Evolutionary conservation across 495 filamentous ascomycete species (phyloP).

Genomic region (Clohesyomyces aquaticus): DNA sequence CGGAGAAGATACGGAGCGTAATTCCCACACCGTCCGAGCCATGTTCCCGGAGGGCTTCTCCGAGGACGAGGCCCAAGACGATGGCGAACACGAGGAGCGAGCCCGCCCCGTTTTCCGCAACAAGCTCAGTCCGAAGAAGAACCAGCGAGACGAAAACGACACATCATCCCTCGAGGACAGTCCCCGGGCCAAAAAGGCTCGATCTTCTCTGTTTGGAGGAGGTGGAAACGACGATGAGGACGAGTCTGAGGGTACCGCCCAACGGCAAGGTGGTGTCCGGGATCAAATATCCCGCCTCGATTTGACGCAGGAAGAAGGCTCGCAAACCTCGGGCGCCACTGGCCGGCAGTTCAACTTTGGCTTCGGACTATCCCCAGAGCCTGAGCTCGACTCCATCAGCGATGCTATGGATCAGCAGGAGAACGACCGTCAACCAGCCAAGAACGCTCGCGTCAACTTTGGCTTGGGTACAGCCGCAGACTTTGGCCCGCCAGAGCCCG

Average conservation of each 20-base stretch:
- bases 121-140: not conserved
- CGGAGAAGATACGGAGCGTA: not conserved
- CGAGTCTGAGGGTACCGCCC: not conserved
- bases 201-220: conserved; percentile 8
- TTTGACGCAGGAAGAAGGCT: not conserved
- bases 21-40: not conserved
- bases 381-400: too few relatives aligned
- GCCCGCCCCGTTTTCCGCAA: not conserved
- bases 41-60: conserved; percentile 6
- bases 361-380: not conserved
- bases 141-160: not conserved
- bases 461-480: too few relatives aligned
- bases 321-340: not conserved
- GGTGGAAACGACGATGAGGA: not conserved
- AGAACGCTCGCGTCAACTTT: too few relatives aligned
- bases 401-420: too few relatives aligned
- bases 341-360: not conserved
- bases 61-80: conserved; percentile 6
- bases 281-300: conserved; percentile 6
- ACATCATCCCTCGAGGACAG: not conserved
- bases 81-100: not conserved
- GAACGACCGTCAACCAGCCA: too few relatives aligned
- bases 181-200: conserved; percentile 13
- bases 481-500: too few relatives aligned
- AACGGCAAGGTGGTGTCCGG: not conserved